Evolutionary conservation across 331 rosid genomes (phyloP), one percentile per base, ranked within the genome.

Genomic region (Erythrophleum ivorense): DNA sequence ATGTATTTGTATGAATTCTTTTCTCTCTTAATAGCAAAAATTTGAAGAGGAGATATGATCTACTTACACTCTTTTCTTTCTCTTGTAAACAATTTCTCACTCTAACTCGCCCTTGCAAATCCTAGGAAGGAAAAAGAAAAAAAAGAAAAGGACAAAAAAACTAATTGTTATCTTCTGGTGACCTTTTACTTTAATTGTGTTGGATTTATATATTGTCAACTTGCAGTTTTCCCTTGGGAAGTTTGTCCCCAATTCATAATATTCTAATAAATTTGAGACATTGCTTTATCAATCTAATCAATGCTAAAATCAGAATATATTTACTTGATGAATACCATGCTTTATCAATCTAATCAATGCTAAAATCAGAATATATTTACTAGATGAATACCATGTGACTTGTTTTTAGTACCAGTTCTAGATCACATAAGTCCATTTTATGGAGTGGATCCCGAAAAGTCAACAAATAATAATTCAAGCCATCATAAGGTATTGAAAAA

Each of bases 371-470:
- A 15, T 70, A 79, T 75, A 70, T 75, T 71, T 59, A 45, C 50
- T 52, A 46, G 48, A 66, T 62, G 29, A 41, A 75, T 60, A 50
- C 24, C 11, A 34, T 84, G 49, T 40, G 24, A 43, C 36, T 64
- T 43, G 55, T 71, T 58, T 41, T 52, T 0, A 33, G 53, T 41
- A 41, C 19, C 68, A 13, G 19, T 40, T 41, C 46, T 64, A 62
- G 40, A 69, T 74, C 74, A 71, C 41, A 9, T 40, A 11, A 67
- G 68, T 78, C 62, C 49, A 31, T 55, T 73, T 57, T 49, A 71
- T 73, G 10, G 45, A 71, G 67, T 77, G 50, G 73, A 78, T 58
- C 71, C 71, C 48, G 50, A 29, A 7, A 67, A 55, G 60, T 55
- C 18, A 68, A 77, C 15, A 70, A 85, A 41, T 40, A 31, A 24